These are phyloP conservation scores for Aspergillus conjunctus DNA, from an alignment of 495 filamentous ascomycete species.

Conservation along the genomic window DNA sequence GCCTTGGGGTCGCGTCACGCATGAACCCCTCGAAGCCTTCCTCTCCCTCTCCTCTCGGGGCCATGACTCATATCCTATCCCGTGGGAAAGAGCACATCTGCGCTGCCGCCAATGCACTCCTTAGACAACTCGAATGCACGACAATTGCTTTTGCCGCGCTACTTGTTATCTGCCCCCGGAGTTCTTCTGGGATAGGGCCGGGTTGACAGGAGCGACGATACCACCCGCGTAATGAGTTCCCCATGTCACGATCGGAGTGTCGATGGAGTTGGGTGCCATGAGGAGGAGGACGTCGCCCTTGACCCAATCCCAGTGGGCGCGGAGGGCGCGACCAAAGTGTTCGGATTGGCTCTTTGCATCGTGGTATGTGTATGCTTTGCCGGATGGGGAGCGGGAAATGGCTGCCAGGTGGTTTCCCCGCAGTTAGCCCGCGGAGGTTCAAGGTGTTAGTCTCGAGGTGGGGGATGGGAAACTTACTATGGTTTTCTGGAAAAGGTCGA, in stretches of 20 bases:
- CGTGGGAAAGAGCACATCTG: conserved; percentile 59
- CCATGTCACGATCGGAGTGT: conserved; percentile 65
- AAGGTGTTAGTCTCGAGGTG: neutral
- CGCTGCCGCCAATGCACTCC: conserved; percentile 61
- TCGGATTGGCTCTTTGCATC: neutral
- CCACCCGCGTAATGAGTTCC: conserved; percentile 78
- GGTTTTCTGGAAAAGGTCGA: conserved; percentile 55
- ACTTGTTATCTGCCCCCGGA: conserved; percentile 78
- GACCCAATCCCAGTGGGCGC: conserved; percentile 66
- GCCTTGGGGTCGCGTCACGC: neutral
- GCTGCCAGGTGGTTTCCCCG: neutral
- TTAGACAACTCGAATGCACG: conserved; percentile 63
- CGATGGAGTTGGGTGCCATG: conserved; percentile 68
- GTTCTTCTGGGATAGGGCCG: conserved; percentile 76
- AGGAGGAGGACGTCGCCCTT: conserved; percentile 71
- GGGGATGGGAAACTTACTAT: conserved; percentile 10
- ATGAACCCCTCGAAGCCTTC: neutral
- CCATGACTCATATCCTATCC: conserved; percentile 53
- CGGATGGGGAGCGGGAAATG: conserved; percentile 3
- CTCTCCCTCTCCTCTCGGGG: neutral
- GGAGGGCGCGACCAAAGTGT: conserved; percentile 73
- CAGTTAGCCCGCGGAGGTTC: neutral
- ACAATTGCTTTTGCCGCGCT: conserved; percentile 69
- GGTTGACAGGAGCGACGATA: conserved; percentile 74
- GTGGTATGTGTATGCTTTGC: conserved; percentile 1